These are phyloP conservation scores for Leccinum aurantiacum DNA, from an alignment of 768 basidiomycete genomes.

Conservation along the genomic window DNA sequence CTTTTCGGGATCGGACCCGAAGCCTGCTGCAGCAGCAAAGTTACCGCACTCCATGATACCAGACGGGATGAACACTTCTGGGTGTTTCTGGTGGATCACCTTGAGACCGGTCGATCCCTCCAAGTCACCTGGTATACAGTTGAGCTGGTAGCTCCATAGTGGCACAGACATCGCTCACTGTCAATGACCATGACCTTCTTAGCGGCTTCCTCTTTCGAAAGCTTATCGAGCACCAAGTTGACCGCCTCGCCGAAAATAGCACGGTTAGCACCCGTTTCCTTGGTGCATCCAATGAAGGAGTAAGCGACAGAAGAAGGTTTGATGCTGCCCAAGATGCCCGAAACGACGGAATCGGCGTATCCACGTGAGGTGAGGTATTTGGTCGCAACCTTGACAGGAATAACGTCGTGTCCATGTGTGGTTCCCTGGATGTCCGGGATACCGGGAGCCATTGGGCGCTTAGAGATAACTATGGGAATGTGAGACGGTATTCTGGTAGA, in stretches of 20 bases:
- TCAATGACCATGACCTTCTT: conserved; percentile 87
- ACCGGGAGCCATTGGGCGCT: conserved; percentile 67
- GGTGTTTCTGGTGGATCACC: conserved; percentile 86
- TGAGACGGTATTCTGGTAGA: not conserved
- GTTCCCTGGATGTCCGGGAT: conserved; percentile 77
- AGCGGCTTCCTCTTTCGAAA: conserved; percentile 73
- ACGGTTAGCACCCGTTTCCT: conserved; percentile 78
- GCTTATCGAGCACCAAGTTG: conserved; percentile 68
- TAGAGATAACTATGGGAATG: conserved; percentile 55
- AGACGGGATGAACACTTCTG: conserved; percentile 82
- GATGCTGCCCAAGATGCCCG: conserved; percentile 61
- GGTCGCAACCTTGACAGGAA: conserved; percentile 77
- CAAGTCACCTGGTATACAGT: conserved; percentile 57
- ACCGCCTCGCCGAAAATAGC: conserved; percentile 86
- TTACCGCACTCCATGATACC: conserved; percentile 88
- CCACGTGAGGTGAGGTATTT: conserved; percentile 70
- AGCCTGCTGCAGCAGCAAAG: conserved; percentile 82
- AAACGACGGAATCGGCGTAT: conserved; percentile 46
- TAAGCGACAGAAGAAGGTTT: conserved; percentile 57
- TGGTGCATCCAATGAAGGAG: conserved; percentile 66
- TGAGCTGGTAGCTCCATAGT: not conserved
- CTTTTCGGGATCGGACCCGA: conserved; percentile 79
- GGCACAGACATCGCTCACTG: conserved; percentile 42
- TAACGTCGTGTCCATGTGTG: conserved; percentile 81
- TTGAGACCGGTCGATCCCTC: conserved; percentile 91